Evolutionary conservation across 2,329 filamentous ascomycete species (phyloP).

Genomic region (Paecilomyces sp.): DNA sequence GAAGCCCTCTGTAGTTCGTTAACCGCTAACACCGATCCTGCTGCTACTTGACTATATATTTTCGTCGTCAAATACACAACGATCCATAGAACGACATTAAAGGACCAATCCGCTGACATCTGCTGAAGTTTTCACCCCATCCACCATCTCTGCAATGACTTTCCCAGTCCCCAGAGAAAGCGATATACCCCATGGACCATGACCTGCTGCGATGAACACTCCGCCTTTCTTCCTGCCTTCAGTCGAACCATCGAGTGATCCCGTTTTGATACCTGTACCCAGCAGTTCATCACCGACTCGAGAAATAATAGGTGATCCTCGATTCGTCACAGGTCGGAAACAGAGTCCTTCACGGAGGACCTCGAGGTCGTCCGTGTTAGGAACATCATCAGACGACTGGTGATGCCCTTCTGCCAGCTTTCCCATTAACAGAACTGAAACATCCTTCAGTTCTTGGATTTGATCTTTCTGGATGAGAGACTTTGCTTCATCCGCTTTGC

Average conservation of each 20-base stretch:
- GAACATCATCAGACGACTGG: slow-evolving; percentile 13
- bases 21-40: too few relatives aligned
- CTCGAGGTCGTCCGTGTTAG: slow-evolving; percentile 48
- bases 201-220: slow-evolving; percentile 64
- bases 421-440: slow-evolving; percentile 28
- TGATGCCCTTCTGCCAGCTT: slow-evolving; percentile 9
- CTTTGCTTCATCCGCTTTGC: slow-evolving; percentile 36
- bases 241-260: slow-evolving; percentile 26
- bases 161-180: slow-evolving; percentile 61
- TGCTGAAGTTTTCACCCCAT: slow-evolving; percentile 50
- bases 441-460: slow-evolving; percentile 22
- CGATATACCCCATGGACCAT: slow-evolving; percentile 70
- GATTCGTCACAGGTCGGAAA: slow-evolving; percentile 62
- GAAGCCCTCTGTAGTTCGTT: too few relatives aligned
- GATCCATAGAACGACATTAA: not conserved
- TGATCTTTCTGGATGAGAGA: slow-evolving; percentile 37
- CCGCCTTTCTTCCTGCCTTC: slow-evolving; percentile 44
- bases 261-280: slow-evolving; percentile 41
- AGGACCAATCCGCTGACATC: slow-evolving; percentile 50
- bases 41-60: too few relatives aligned
- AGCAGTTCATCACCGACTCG: slow-evolving; percentile 52
- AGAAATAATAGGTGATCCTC: slow-evolving; percentile 57
- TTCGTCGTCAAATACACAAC: too few relatives aligned
- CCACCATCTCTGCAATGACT: slow-evolving; percentile 63
- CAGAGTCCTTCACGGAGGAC: slow-evolving; percentile 61